These are phyloP conservation scores for Drechslerella stenobrocha DNA, from an alignment of 2,329 filamentous ascomycete species.

Conservation along the genomic window DNA sequence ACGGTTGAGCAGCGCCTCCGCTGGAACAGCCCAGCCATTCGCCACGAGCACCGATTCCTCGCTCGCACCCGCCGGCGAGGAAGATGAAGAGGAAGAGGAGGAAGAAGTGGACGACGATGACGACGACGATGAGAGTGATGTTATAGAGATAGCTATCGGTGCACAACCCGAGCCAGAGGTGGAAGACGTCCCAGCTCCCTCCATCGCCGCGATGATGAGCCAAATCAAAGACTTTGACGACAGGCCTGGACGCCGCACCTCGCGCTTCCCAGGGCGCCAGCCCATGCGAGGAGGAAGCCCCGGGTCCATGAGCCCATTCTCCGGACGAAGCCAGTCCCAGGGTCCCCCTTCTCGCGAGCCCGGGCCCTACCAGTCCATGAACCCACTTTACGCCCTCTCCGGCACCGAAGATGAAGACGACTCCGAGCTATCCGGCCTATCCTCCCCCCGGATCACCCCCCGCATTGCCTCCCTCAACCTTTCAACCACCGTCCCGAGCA, in stretches of 20 bases:
- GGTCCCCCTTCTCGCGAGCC: background rate
- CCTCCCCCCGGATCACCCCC: conserved; percentile 5
- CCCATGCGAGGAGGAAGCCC: background rate
- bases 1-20: conserved; percentile 33
- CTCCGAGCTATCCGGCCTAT: conserved; percentile 1
- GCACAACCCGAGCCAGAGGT: background rate
- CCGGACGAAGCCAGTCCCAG: background rate
- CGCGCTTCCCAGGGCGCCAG: background rate
- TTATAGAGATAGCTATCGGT: no score
- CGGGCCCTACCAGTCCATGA: background rate
- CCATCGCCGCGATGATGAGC: background rate
- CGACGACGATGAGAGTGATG: no score
- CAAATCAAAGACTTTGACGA: background rate
- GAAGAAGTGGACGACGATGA: no score
- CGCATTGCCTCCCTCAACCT: conserved; percentile 2
- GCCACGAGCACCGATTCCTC: conserved; percentile 19
- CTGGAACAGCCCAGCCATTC: background rate
- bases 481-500: conserved; percentile 4
- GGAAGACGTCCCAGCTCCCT: background rate
- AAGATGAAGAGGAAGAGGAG: conserved; percentile 1
- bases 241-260: background rate
- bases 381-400: background rate
- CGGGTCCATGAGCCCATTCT: background rate
- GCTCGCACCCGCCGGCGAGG: conserved; percentile 6
- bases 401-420: background rate